phyloP scores from a whole-genome alignment of 1,284 basidiomycete genomes.

The Erythrobasidium hasegawianum region DNA sequence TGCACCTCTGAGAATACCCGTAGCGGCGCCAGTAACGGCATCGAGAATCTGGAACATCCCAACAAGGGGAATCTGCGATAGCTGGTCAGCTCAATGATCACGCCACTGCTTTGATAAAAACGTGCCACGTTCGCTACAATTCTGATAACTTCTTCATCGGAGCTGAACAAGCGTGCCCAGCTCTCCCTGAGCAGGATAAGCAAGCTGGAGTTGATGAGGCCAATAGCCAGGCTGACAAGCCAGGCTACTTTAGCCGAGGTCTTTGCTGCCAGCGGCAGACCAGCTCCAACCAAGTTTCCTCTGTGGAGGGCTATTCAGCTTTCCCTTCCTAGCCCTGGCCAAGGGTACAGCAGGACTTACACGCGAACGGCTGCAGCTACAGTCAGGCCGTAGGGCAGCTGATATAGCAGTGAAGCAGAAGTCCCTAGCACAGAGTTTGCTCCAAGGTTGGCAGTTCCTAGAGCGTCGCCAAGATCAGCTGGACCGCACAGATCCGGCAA shows the following conservation, averaged over 20 bases:
- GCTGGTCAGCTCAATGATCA: not conserved
- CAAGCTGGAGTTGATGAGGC: conserved; percentile 47
- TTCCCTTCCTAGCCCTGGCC: not conserved
- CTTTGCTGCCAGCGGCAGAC: conserved; percentile 47
- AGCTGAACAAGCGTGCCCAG: conserved; percentile 49
- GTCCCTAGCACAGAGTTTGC: conserved; percentile 53
- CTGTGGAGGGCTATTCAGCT: not conserved
- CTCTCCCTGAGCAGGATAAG: conserved; percentile 47
- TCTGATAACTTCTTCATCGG: conserved; percentile 47
- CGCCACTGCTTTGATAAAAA: not conserved
- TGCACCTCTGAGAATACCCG: conserved; percentile 49
- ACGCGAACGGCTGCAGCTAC: conserved; percentile 50
- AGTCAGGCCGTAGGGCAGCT: conserved; percentile 49
- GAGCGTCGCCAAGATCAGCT: too few species aligned
- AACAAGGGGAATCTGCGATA: conserved; percentile 40
- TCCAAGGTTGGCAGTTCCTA: conserved; percentile 53
- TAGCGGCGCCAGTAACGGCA: conserved; percentile 48
- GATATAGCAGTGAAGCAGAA: conserved; percentile 45
- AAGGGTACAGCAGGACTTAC: not conserved
- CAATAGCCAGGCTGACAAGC: conserved; percentile 45
- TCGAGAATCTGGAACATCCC: conserved; percentile 50
- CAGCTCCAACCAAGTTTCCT: conserved; percentile 49
- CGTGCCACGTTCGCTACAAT: conserved; percentile 47
- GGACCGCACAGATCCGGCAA: too few species aligned
- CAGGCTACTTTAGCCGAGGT: conserved; percentile 46